Conservation (phyloP, 2,329 filamentous ascomycete genomes). For the Pseudocercospora macadamiae region DNA sequence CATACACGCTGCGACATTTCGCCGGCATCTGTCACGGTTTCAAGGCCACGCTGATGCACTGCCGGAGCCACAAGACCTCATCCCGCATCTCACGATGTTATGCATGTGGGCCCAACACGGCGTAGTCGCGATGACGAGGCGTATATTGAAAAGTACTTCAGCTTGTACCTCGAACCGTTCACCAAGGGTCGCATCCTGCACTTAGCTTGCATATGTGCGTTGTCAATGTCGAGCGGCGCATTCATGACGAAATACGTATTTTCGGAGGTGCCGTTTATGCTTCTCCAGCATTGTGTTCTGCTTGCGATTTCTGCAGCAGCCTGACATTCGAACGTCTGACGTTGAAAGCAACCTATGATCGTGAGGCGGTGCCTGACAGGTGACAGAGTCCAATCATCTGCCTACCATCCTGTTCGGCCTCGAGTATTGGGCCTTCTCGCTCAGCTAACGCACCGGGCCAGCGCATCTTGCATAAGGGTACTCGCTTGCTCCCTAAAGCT, state of each 20-base stretch:
- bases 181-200: conserved; percentile 12
- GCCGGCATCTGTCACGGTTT: conserved; percentile 1
- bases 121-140: conserved; percentile 1
- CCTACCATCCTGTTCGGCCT: conserved; percentile 15
- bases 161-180: conserved; percentile 11
- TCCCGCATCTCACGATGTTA: conserved; percentile 20
- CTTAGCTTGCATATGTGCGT: conserved; percentile 22
- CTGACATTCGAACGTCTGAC: conserved; percentile 17
- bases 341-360: conserved; percentile 24
- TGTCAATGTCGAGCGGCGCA: conserved; percentile 17
- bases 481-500: conserved; percentile 13
- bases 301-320: background rate
- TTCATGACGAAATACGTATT: conserved; percentile 11
- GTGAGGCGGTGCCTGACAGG: conserved; percentile 28
- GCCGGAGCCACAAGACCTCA: conserved; percentile 9
- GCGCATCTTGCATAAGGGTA: conserved; percentile 29
- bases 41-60: background rate
- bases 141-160: background rate
- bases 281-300: background rate
- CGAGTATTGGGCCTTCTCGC: conserved; percentile 23
- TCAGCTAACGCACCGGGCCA: conserved; percentile 28
- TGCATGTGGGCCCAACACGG: conserved; percentile 18
- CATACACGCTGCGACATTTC: conserved; percentile 6
- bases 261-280: conserved; percentile 1
- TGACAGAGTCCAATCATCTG: conserved; percentile 26